Evolutionary conservation across 2,329 filamentous ascomycete species (phyloP).

Genomic region (Sarocladium oryzae): DNA sequence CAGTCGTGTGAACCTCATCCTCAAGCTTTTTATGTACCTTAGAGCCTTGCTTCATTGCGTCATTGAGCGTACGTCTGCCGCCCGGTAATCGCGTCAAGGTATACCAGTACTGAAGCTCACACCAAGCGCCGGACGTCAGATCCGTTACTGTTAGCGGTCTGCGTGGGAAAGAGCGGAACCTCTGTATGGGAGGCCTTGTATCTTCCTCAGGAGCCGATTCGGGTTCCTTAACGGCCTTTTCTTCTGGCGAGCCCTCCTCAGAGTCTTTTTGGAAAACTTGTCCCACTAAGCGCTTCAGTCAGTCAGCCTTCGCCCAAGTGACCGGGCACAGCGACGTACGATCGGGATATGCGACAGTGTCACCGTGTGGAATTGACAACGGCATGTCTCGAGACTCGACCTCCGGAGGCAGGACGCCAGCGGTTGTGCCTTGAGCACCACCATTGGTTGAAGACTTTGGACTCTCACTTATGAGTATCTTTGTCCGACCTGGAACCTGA

Average conservation of each 20-base stretch:
- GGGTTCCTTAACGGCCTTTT: not conserved
- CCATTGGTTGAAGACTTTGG: no score
- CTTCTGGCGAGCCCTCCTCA: not conserved
- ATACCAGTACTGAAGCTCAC: conserved; percentile 90
- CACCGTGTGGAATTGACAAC: conserved; percentile 14
- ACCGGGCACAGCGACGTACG: conserved; percentile 33
- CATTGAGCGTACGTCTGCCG: conserved; percentile 68
- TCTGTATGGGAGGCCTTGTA: conserved; percentile 56
- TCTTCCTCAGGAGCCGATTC: conserved; percentile 21
- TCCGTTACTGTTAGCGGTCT: conserved; percentile 85
- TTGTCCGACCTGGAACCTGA: conserved; percentile 16
- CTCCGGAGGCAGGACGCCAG: not conserved
- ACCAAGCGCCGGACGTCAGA: conserved; percentile 85
- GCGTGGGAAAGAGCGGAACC: conserved; percentile 70
- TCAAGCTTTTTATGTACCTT: conserved; percentile 78
- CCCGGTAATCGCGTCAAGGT: conserved; percentile 64
- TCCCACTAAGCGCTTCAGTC: conserved; percentile 60
- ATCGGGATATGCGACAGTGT: conserved; percentile 42
- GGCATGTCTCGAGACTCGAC: conserved; percentile 10
- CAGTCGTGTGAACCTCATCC: conserved; percentile 73
- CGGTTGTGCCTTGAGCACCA: no score
- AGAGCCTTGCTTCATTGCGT: conserved; percentile 78
- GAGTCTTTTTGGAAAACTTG: conserved; percentile 27
- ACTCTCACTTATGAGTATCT: not conserved
- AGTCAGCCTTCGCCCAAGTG: conserved; percentile 41